These are phyloP conservation scores for Pestalotiopsis sp. DNA, from an alignment of 2,329 filamentous ascomycete species.

Conservation along the genomic window DNA sequence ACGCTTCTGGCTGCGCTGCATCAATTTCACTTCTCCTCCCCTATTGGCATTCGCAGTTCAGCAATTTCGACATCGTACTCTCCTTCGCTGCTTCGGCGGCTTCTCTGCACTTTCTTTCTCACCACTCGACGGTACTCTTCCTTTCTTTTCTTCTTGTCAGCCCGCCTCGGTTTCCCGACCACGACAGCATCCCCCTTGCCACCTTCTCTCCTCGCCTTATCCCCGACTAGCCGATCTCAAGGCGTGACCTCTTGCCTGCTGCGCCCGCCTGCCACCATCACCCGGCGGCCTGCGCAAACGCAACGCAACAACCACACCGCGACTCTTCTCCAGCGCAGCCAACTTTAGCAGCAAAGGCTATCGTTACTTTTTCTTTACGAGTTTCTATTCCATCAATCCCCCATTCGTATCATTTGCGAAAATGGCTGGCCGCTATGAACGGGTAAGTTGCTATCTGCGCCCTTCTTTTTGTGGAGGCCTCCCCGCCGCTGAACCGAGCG, in stretches of 20 bases:
- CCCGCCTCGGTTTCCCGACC: constrained; percentile 1
- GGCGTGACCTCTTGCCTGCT: neutral
- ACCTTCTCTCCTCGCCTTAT: constrained; percentile 7
- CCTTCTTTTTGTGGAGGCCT: neutral
- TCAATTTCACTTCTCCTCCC: neutral
- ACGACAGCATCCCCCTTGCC: neutral
- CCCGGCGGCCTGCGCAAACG: neutral
- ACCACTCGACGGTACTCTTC: neutral
- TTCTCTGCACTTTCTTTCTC: neutral
- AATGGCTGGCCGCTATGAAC: constrained; percentile 61
- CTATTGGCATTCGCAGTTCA: neutral
- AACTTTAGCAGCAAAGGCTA: neutral
- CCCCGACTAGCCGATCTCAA: neutral
- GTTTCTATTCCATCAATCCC: neutral
- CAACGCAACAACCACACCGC: neutral
- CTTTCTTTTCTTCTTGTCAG: neutral
- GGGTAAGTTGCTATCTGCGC: constrained; percentile 43
- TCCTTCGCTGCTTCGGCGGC: neutral
- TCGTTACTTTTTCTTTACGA: neutral
- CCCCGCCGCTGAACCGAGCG: neutral
- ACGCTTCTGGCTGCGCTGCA: neutral
- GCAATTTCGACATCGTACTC: neutral
- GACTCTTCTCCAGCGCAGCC: neutral
- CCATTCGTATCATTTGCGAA: constrained; percentile 22
- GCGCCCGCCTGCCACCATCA: neutral